These are phyloP conservation scores for Arthrobotrys conoides DNA, from an alignment of 2,329 filamentous ascomycete species.

Conservation along the genomic window DNA sequence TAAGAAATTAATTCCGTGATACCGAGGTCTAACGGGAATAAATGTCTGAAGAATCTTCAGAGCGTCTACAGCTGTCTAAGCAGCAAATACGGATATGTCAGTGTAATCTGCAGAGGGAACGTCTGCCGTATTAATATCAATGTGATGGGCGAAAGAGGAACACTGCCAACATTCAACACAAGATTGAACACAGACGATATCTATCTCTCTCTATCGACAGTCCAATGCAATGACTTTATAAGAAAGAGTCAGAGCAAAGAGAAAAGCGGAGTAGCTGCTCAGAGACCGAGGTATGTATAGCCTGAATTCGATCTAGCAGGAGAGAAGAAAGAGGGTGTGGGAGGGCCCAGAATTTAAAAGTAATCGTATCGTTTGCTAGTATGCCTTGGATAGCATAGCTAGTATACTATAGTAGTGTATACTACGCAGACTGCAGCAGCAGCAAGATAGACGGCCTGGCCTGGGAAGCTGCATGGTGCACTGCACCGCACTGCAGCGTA, in stretches of 20 bases:
- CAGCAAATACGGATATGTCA: slow-evolving; percentile 6
- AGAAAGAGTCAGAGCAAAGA: not conserved
- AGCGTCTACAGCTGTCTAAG: slow-evolving; percentile 29
- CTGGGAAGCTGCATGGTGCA: slow-evolving; percentile 37
- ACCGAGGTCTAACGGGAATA: slow-evolving; percentile 13
- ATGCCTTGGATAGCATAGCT: too few relatives aligned
- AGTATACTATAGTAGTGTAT: too few relatives aligned
- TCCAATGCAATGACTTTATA: slow-evolving; percentile 21
- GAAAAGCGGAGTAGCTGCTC: slow-evolving; percentile 49
- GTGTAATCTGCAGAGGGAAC: slow-evolving; percentile 7
- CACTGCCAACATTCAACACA: slow-evolving; percentile 36
- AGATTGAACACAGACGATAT: slow-evolving; percentile 15
- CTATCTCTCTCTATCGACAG: slow-evolving; percentile 8
- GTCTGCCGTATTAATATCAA: not conserved
- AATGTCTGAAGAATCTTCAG: slow-evolving; percentile 2
- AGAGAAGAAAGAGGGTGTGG: slow-evolving; percentile 37
- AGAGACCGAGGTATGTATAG: slow-evolving; percentile 44
- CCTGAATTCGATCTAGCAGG: slow-evolving; percentile 50
- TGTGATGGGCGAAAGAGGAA: slow-evolving; percentile 2
- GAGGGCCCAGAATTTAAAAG: slow-evolving; percentile 32
- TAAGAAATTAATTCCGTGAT: not conserved
- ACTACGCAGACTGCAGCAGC: too few relatives aligned
- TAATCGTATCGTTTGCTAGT: not conserved
- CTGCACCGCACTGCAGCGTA: not conserved
- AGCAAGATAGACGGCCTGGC: slow-evolving; percentile 47